These are phyloP conservation scores for Hysterangium stoloniferum DNA, from an alignment of 768 basidiomycete species.

Conservation along the genomic window DNA sequence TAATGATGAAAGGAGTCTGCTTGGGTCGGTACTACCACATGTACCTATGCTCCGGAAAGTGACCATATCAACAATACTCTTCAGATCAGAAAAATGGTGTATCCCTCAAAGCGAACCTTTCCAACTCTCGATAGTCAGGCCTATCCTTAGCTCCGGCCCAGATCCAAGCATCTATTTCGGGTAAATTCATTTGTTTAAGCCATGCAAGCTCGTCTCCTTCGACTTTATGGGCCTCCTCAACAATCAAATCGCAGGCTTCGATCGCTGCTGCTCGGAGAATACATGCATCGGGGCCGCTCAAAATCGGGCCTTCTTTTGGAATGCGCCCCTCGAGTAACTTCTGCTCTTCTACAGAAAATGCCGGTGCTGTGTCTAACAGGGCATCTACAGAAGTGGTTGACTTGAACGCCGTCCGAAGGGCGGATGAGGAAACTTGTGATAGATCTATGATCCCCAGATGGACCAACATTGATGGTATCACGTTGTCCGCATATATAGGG, in stretches of 20 bases:
- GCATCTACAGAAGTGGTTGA: conserved; percentile 29
- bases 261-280: conserved; percentile 72
- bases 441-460: conserved; percentile 71
- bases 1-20: too few relatives aligned
- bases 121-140: conserved; percentile 56
- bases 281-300: conserved; percentile 58
- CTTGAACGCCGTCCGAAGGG: conserved; percentile 16
- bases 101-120: conserved; percentile 56
- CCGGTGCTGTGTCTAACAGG: conserved; percentile 31
- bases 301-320: conserved; percentile 42
- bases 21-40: too few relatives aligned
- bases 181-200: conserved; percentile 49
- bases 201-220: conserved; percentile 31
- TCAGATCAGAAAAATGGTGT: conserved; percentile 59
- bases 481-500: conserved; percentile 75
- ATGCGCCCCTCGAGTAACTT: conserved; percentile 15
- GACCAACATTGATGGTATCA: conserved; percentile 74
- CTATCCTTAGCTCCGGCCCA: conserved; percentile 79
- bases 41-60: too few relatives aligned
- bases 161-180: conserved; percentile 70
- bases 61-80: too few relatives aligned
- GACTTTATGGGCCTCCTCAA: conserved; percentile 39
- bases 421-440: conserved; percentile 25
- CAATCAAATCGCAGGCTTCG: conserved; percentile 67
- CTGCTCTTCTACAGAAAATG: conserved; percentile 13